Evolutionary conservation across 2,329 filamentous ascomycete genomes (phyloP), one percentile per base, ranked within the genome.

Genomic region (Dactylonectria macrodidyma): DNA sequence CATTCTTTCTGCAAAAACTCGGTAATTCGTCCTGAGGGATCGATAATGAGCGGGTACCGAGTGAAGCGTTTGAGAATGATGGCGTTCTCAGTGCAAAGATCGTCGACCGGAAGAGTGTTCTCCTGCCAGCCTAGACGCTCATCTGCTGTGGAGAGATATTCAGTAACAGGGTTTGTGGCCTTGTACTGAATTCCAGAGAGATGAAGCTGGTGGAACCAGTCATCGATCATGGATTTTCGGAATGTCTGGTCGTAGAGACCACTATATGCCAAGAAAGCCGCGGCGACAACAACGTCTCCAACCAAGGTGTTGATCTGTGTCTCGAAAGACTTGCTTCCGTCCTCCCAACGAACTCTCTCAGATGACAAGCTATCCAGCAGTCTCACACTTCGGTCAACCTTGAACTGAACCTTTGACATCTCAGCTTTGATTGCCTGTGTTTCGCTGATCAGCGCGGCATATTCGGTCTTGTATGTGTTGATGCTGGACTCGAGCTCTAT

Each of bases 61-160:
- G 99, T 99, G 90, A 98, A 99, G 66, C 96, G 92, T 85, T 98
- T 95, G 68, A 99, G 89, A 73, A 99, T 92, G 77, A 99, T 98
- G 51, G 97, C 96, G 78, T 99, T 99, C 82, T 99, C 96, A 0
- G 96, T 99, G 87, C 96, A 99, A 47, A 99, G 89, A 78, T 99
- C 96, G 79, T 99, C 96, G 5, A 98, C 95, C 2, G 97, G 96
- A 57, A 99, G 85, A 16, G 92, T 92, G 79, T 99, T 94, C 76
- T 95, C 92, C 84, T 99, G 97, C 96, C 96, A 99, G 71, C 93
- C 90, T 38, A 99, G 88, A 70, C 96, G 90, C 84, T 99, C 95
- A 80, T 99, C 97, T 5, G 97, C 95, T 26, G 94, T 97, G 5
- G 97, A 99, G 16, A 99, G 87, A 77, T 98, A 99, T 80, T 99